phyloP scores from a whole-genome alignment of 768 basidiomycete species.

The Tephrocybe sp. region DNA sequence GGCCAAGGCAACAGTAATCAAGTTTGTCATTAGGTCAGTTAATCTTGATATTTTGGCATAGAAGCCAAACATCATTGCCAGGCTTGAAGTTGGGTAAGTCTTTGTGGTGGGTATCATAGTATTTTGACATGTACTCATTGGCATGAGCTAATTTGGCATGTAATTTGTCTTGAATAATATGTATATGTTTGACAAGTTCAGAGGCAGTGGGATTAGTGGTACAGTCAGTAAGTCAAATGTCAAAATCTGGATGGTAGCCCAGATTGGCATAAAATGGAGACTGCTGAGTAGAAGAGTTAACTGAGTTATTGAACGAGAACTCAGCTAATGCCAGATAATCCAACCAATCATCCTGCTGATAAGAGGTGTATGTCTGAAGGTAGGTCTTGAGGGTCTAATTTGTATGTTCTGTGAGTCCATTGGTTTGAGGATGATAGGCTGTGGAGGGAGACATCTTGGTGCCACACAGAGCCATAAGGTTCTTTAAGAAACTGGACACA shows the following conservation, averaged over 20 bases:
- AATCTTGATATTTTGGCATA: background rate
- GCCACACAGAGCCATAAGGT: no score
- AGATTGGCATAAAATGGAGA: slow-evolving; percentile 38
- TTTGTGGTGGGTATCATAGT: slow-evolving; percentile 35
- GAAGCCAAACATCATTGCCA: slow-evolving; percentile 4
- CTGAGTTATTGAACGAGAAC: slow-evolving; percentile 40
- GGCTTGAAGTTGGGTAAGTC: slow-evolving; percentile 19
- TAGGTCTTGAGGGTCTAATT: no score
- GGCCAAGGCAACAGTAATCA: slow-evolving; percentile 4
- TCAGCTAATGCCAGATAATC: slow-evolving; percentile 30
- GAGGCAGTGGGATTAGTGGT: slow-evolving; percentile 7
- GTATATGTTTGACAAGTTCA: background rate
- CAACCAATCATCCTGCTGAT: slow-evolving; percentile 34
- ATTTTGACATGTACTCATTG: slow-evolving; percentile 23
- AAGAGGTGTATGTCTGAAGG: no score
- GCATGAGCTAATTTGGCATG: slow-evolving; percentile 3
- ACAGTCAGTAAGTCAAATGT: background rate
- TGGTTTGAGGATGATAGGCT: no score
- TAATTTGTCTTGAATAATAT: slow-evolving; percentile 7
- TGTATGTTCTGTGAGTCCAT: no score
- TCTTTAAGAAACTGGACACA: no score
- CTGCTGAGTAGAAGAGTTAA: slow-evolving; percentile 30
- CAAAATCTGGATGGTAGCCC: slow-evolving; percentile 8
- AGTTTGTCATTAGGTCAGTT: slow-evolving; percentile 1
- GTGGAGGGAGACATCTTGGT: no score